Evolutionary conservation across 1,284 basidiomycete genomes (phyloP).

Genomic region (Papiliotrema fonsecae): DNA sequence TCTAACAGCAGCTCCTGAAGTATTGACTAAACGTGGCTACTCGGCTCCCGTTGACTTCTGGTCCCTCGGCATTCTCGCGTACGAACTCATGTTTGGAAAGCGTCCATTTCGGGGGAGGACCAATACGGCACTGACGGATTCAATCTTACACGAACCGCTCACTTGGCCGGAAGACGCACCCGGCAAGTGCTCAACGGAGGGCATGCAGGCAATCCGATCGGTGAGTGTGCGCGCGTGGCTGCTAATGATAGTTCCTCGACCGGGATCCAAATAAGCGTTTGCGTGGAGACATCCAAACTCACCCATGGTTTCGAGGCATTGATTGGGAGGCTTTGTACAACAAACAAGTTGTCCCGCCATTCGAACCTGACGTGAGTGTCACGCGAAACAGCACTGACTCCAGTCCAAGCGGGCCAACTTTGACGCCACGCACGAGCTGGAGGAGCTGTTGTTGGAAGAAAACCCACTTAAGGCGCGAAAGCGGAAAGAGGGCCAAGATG

Average conservation of each 20-base stretch:
- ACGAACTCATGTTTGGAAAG: constrained; percentile 85
- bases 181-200: constrained; percentile 39
- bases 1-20: constrained; percentile 66
- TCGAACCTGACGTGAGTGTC: constrained; percentile 68
- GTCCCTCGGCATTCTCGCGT: constrained; percentile 84
- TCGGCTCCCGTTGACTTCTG: constrained; percentile 93
- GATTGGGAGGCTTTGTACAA: constrained; percentile 80
- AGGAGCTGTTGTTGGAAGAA: constrained; percentile 91
- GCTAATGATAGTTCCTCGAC: constrained; percentile 68
- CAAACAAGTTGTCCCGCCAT: constrained; percentile 77
- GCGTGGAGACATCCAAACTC: constrained; percentile 67
- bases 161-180: constrained; percentile 47
- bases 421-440: constrained; percentile 97
- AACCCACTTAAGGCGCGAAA: constrained; percentile 94
- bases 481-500: constrained; percentile 81
- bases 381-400: constrained; percentile 1
- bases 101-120: constrained; percentile 88
- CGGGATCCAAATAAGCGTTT: constrained; percentile 75
- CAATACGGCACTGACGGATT: constrained; percentile 80
- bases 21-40: constrained; percentile 66
- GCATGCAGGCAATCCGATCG: constrained; percentile 44
- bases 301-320: constrained; percentile 80
- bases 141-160: constrained; percentile 60
- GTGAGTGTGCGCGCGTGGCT: constrained; percentile 24
- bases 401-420: constrained; percentile 97